A percentile compares a stretch with the other conserved stretches of the same genome.
phyloP scores from a whole-genome alignment of 23 red algal genomes.

The Gracilaria vermiculophylla region DNA sequence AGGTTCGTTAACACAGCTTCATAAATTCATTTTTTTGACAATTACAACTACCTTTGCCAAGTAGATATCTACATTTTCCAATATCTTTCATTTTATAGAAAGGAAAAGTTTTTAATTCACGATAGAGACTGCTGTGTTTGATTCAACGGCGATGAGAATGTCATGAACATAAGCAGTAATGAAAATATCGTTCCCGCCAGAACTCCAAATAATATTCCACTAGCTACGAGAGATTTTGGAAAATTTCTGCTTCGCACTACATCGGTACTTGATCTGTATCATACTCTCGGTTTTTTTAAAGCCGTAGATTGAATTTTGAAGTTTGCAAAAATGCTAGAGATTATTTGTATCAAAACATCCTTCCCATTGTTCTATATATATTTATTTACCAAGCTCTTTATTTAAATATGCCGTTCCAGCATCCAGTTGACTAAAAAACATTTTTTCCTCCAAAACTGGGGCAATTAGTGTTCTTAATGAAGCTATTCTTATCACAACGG shows the following conservation, averaged over 20 bases:
- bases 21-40: not conserved
- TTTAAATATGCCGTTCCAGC: not conserved
- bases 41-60: not conserved
- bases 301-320: not conserved
- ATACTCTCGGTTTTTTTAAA: not conserved
- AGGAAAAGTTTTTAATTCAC: not conserved
- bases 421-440: not conserved
- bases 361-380: no score
- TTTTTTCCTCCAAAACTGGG: not conserved
- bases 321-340: not conserved
- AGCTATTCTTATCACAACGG: not conserved
- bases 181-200: not conserved
- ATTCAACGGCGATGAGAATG: not conserved
- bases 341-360: no score
- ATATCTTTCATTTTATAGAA: conserved; percentile 1
- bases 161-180: conserved; percentile 24
- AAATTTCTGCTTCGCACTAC: not conserved
- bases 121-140: not conserved
- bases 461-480: not conserved
- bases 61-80: not conserved
- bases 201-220: not conserved
- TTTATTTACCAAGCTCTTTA: no score
- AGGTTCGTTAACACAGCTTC: not conserved
- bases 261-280: not conserved
- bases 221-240: not conserved